phyloP scores from a whole-genome alignment of 768 basidiomycete genomes.

The Leccinum variicolor region DNA sequence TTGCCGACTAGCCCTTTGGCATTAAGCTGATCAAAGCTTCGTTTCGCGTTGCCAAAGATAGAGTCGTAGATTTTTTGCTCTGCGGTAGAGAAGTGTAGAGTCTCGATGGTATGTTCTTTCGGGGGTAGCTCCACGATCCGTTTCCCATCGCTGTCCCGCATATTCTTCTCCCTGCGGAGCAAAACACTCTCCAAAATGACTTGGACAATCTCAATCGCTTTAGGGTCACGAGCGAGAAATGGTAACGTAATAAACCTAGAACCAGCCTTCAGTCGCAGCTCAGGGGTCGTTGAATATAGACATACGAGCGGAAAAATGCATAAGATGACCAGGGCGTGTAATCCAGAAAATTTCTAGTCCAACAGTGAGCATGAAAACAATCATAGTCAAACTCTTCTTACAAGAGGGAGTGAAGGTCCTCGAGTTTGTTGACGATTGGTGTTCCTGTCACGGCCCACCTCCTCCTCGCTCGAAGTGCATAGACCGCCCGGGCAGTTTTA shows the following conservation, averaged over 20 bases:
- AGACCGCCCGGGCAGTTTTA: constrained; percentile 86
- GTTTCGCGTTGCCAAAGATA: constrained; percentile 76
- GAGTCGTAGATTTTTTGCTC: constrained; percentile 90
- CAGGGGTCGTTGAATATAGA: background rate
- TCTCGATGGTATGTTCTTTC: constrained; percentile 75
- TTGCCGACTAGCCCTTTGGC: constrained; percentile 75
- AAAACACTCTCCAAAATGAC: constrained; percentile 88
- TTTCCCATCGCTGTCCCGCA: constrained; percentile 83
- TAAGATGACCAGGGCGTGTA: constrained; percentile 81
- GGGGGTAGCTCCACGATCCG: constrained; percentile 84
- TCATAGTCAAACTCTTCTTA: constrained; percentile 45
- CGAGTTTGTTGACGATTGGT: constrained; percentile 91
- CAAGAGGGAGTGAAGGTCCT: constrained; percentile 90
- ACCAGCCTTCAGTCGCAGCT: constrained; percentile 2
- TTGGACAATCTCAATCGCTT: constrained; percentile 93
- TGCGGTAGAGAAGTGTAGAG: constrained; percentile 72
- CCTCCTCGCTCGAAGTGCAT: constrained; percentile 71
- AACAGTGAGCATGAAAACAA: constrained; percentile 8
- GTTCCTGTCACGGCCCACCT: constrained; percentile 95
- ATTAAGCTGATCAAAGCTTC: constrained; percentile 74
- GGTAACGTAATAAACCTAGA: constrained; percentile 85
- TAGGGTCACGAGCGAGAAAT: constrained; percentile 86
- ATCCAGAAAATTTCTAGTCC: constrained; percentile 64
- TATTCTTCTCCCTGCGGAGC: constrained; percentile 88
- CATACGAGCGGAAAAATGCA: constrained; percentile 86